phyloP scores from a whole-genome alignment of 1,284 basidiomycete genomes.

The Cryptococcus amylolentus region DNA sequence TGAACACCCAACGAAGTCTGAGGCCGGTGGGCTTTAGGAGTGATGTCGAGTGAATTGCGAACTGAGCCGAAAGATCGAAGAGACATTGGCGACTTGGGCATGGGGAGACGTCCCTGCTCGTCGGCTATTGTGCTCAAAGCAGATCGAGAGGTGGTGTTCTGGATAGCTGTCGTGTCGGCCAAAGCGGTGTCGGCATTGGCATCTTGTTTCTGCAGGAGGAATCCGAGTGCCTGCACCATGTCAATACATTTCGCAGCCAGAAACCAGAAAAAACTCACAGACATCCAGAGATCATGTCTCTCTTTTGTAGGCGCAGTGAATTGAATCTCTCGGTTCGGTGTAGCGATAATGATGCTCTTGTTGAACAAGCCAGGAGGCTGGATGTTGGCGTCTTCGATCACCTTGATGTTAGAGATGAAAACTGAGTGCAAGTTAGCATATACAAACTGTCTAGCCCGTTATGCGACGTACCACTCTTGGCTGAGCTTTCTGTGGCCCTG shows the following conservation, averaged over 20 bases:
- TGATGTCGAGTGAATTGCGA: slow-evolving; percentile 27
- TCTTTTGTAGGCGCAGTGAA: slow-evolving; percentile 92
- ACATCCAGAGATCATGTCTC: slow-evolving; percentile 93
- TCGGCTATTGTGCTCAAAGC: slow-evolving; percentile 32
- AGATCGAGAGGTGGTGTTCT: slow-evolving; percentile 16
- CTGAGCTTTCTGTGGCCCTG: slow-evolving; percentile 81
- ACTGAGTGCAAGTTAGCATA: slow-evolving; percentile 55
- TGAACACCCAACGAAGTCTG: slow-evolving; percentile 55
- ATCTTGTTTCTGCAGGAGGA: slow-evolving; percentile 44
- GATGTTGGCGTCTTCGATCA: slow-evolving; percentile 86
- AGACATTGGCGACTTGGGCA: slow-evolving; percentile 34
- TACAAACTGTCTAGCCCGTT: slow-evolving; percentile 9
- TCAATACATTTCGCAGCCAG: neutral
- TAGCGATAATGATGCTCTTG: slow-evolving; percentile 89
- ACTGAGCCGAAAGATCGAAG: slow-evolving; percentile 35
- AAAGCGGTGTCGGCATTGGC: slow-evolving; percentile 7
- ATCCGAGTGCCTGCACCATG: slow-evolving; percentile 33
- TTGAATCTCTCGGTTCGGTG: slow-evolving; percentile 93
- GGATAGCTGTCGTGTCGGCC: slow-evolving; percentile 14
- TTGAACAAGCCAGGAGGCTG: slow-evolving; percentile 88
- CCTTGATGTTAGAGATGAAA: slow-evolving; percentile 88
- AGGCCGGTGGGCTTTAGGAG: slow-evolving; percentile 34
- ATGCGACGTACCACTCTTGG: slow-evolving; percentile 81
- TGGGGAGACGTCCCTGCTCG: slow-evolving; percentile 36
- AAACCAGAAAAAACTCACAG: slow-evolving; percentile 54